These are phyloP conservation scores for Sugiyamaella lignohabitans DNA, from an alignment of 805 yeast genomes.

Conservation along the genomic window DNA sequence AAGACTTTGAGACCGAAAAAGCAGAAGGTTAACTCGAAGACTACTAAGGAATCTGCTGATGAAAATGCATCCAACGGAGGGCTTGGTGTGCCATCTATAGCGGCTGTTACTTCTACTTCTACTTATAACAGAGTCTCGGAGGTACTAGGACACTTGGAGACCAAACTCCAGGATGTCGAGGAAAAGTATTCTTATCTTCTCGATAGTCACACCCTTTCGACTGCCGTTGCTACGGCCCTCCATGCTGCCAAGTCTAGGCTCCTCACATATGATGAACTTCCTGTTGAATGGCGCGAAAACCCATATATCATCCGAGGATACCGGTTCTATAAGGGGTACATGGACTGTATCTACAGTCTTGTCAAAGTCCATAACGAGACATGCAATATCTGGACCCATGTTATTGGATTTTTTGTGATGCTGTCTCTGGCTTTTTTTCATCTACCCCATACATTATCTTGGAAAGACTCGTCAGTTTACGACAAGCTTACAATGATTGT, in stretches of 20 bases:
- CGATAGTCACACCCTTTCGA: constrained; percentile 6
- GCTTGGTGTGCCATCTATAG: neutral
- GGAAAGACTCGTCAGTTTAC: constrained; percentile 26
- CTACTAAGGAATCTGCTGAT: neutral
- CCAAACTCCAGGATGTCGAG: constrained; percentile 29
- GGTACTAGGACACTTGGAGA: constrained; percentile 31
- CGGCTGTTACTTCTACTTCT: neutral
- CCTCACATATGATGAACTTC: constrained; percentile 79
- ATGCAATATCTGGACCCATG: constrained; percentile 89
- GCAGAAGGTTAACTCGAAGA: neutral
- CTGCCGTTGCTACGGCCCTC: constrained; percentile 20
- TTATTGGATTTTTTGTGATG: constrained; percentile 59
- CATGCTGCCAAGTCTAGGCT: constrained; percentile 36
- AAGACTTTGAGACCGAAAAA: neutral
- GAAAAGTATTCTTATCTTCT: constrained; percentile 23
- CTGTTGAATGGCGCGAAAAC: constrained; percentile 91
- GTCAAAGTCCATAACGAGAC: constrained; percentile 76
- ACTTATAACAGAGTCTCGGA: constrained; percentile 10
- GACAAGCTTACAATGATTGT: constrained; percentile 52
- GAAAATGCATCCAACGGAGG: constrained; percentile 1
- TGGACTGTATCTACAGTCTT: constrained; percentile 53
- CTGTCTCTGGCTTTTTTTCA: constrained; percentile 50
- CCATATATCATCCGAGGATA: constrained; percentile 79
- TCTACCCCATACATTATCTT: constrained; percentile 51
- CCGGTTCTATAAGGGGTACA: constrained; percentile 64